Evolutionary conservation across 371 early-diverging fungal genomes (phyloP).

Genomic region (Rhizopus sp.): DNA sequence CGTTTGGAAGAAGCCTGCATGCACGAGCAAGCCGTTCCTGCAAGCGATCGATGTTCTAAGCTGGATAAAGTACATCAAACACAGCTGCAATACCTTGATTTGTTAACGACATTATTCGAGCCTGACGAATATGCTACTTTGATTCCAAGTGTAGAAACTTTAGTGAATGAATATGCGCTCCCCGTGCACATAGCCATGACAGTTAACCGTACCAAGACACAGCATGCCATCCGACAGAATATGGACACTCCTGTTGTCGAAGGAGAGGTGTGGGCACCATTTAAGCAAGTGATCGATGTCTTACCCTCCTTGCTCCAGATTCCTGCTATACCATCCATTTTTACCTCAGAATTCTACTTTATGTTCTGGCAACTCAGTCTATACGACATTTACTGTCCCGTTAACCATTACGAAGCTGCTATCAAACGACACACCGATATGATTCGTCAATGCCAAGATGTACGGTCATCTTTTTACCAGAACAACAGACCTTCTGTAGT

Average conservation of each 20-base stretch:
- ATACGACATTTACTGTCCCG: slow-evolving; percentile 84
- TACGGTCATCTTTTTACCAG: slow-evolving; percentile 28
- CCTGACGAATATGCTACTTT: slow-evolving; percentile 56
- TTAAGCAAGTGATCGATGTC: slow-evolving; percentile 19
- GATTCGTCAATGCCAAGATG: slow-evolving; percentile 43
- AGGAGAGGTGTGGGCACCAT: slow-evolving; percentile 26
- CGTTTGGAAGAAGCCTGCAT: slow-evolving; percentile 40
- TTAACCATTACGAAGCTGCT: slow-evolving; percentile 68
- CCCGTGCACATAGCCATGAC: slow-evolving; percentile 77
- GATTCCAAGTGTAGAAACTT: slow-evolving; percentile 61
- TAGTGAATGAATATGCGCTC: slow-evolving; percentile 62
- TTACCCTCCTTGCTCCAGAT: slow-evolving; percentile 33
- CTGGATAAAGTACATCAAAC: slow-evolving; percentile 54
- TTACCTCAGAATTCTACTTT: slow-evolving; percentile 78
- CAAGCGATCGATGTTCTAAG: slow-evolving; percentile 50
- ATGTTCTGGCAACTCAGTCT: slow-evolving; percentile 86
- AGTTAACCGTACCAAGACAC: slow-evolving; percentile 70
- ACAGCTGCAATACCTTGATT: slow-evolving; percentile 67
- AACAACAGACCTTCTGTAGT: slow-evolving; percentile 36
- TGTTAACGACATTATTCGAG: slow-evolving; percentile 62
- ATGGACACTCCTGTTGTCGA: slow-evolving; percentile 21
- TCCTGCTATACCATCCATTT: slow-evolving; percentile 37
- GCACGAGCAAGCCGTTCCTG: slow-evolving; percentile 56
- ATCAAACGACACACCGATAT: slow-evolving; percentile 60
- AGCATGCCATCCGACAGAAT: slow-evolving; percentile 23